Evolutionary conservation across 495 filamentous ascomycete genomes (phyloP).

Genomic region (Pseudoneurospora amorphoporcata): DNA sequence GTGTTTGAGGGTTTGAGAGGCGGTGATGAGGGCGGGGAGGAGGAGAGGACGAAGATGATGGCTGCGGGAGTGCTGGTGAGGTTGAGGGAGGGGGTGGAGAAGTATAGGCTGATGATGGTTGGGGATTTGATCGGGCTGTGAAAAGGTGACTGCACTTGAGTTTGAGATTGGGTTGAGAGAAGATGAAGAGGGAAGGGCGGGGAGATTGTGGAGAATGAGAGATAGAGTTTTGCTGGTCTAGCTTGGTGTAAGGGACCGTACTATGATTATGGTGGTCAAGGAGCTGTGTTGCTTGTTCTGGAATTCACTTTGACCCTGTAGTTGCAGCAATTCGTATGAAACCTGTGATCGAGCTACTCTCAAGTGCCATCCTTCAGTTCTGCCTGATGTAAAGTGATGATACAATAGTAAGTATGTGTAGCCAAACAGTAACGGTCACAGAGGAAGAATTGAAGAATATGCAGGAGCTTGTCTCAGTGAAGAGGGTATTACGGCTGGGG

Average conservation of each 20-base stretch:
- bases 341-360: background rate
- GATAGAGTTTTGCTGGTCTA: background rate
- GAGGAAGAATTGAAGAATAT: background rate
- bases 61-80: constrained; percentile 77
- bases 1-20: constrained; percentile 34
- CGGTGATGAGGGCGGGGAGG: constrained; percentile 39
- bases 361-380: background rate
- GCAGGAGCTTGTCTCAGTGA: background rate
- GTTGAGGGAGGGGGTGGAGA: constrained; percentile 67
- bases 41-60: constrained; percentile 56
- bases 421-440: background rate
- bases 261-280: background rate
- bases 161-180: background rate
- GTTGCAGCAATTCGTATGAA: background rate
- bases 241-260: background rate
- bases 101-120: constrained; percentile 58
- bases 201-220: background rate
- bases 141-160: background rate
- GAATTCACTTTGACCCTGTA: background rate
- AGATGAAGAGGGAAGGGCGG: background rate
- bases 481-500: background rate
- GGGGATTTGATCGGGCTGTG: constrained; percentile 46
- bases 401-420: background rate
- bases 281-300: background rate
- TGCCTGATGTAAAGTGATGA: background rate